Base-by-base conservation (phyloP, 1,284 basidiomycete species). In the Agaricales sp. region DNA sequence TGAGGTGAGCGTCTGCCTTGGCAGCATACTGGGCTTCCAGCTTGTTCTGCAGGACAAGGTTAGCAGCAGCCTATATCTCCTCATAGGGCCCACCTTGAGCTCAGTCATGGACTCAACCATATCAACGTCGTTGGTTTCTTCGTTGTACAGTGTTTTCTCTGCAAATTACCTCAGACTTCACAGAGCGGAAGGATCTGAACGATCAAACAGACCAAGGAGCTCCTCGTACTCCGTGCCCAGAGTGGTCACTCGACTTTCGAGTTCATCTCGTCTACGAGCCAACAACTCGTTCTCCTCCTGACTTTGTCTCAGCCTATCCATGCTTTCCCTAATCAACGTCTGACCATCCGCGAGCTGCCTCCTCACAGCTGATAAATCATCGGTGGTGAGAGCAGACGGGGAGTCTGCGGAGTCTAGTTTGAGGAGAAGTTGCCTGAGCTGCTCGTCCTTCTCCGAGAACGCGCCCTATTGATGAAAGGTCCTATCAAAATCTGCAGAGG, bases 171-270 rank as follows among this genome's bases (percentile, higher is more conserved):
- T 41, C 35, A 6, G 37, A 35, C 26, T 44, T 43, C 18, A 54
- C 38, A 54, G 44, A 43, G 52, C 47, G 46, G 21, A 52, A 49
- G 25, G 45, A 24, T 50, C 53, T n/a, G n/a, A n/a, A 6, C 45
- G 57, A 56, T 51, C 47, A 21, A 39, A 62, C 77, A 50, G 53
- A 90, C 90, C 92, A 23, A 99, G 75, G 30, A 99, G 74, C 67
- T 98, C 94, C 65, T 99, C 96, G 60, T 97, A 98, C 61, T 97
- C 94, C 3, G 86, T 75, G 68, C 98, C 93, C 47, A 98, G 73
- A 26, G 82, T 77, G 30, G 80, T 68, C 47, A 97, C 76, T 52
- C 93, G 78, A 50, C 77, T 75, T 67, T 98, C 93, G 39, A 98
- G 68, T 62, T 99, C 96, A 54, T 92, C 87, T 50, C 86, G 78